Evolutionary conservation across 2,329 filamentous ascomycete species (phyloP).

Genomic region (Corynespora cassiicola): DNA sequence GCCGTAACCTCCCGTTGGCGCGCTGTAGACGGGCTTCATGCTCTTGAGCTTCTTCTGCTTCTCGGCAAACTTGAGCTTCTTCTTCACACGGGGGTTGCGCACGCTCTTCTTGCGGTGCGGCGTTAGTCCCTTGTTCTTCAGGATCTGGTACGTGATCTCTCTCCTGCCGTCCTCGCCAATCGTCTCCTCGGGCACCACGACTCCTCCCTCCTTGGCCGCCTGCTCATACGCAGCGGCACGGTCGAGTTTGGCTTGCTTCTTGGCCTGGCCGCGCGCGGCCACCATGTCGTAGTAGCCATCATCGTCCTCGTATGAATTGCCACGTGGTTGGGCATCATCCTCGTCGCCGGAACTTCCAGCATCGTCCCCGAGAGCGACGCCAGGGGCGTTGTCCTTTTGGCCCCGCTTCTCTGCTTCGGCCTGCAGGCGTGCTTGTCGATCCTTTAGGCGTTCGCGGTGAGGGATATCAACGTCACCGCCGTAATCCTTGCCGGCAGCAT

Average conservation of each 20-base stretch:
- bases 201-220: conserved; percentile 63
- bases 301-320: conserved; percentile 56
- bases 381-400: conserved; percentile 62
- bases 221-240: conserved; percentile 62
- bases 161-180: conserved; percentile 86
- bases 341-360: conserved; percentile 74
- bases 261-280: conserved; percentile 66
- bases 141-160: conserved; percentile 90
- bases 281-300: conserved; percentile 93
- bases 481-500: conserved; percentile 72
- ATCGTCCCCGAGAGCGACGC: conserved; percentile 70
- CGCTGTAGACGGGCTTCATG: conserved; percentile 85
- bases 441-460: conserved; percentile 84
- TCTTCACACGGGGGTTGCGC: conserved; percentile 95
- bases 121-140: conserved; percentile 96
- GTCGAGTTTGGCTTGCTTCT: conserved; percentile 79
- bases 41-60: conserved; percentile 97
- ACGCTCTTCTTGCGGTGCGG: conserved; percentile 93
- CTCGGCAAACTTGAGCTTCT: conserved; percentile 93
- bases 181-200: conserved; percentile 70
- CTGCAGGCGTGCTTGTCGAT: conserved; percentile 85
- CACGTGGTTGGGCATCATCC: conserved; percentile 59
- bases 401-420: conserved; percentile 87
- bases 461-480: conserved; percentile 86
- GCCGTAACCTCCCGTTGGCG: conserved; percentile 76